Conservation (phyloP, 768 basidiomycete genomes). For the Termitomyces sp. region DNA sequence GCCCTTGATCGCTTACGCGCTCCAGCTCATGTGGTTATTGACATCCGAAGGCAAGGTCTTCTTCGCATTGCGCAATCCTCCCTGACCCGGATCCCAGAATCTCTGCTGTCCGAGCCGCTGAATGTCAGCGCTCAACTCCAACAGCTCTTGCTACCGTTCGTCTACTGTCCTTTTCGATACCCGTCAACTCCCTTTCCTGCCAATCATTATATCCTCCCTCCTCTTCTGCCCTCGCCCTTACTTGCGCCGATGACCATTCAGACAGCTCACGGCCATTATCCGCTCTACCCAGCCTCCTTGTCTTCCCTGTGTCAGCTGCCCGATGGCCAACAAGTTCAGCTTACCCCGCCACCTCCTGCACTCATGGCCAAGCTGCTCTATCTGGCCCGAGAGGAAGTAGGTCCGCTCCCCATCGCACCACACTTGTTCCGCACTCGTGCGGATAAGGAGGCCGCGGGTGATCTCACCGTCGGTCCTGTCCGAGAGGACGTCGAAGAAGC, state of each 20-base stretch:
- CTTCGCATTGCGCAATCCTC: not conserved
- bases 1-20: conserved; percentile 36
- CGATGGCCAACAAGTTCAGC: conserved; percentile 19
- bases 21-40: conserved; percentile 54
- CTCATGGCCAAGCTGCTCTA: conserved; percentile 59
- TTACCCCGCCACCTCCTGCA: conserved; percentile 41
- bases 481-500: conserved; percentile 57
- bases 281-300: conserved; percentile 31
- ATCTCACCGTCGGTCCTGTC: conserved; percentile 33
- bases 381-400: conserved; percentile 49
- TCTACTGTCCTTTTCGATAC: conserved; percentile 52
- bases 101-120: conserved; percentile 21
- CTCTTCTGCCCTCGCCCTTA: conserved; percentile 10
- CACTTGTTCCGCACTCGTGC: conserved; percentile 26
- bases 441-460: conserved; percentile 15
- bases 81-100: conserved; percentile 14
- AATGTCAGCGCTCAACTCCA: conserved; percentile 24
- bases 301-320: conserved; percentile 23
- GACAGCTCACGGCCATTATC: conserved; percentile 41
- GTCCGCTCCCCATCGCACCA: conserved; percentile 36
- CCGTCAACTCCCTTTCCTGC: conserved; percentile 51
- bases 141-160: conserved; percentile 33
- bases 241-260: conserved; percentile 18
- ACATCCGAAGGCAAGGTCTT: conserved; percentile 31
- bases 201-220: conserved; percentile 53